Percentiles rank a stretch among this genome's conserved stretches.
Evolutionary conservation across 306 rosid species (phyloP).

Genomic region (Prunus padus): DNA sequence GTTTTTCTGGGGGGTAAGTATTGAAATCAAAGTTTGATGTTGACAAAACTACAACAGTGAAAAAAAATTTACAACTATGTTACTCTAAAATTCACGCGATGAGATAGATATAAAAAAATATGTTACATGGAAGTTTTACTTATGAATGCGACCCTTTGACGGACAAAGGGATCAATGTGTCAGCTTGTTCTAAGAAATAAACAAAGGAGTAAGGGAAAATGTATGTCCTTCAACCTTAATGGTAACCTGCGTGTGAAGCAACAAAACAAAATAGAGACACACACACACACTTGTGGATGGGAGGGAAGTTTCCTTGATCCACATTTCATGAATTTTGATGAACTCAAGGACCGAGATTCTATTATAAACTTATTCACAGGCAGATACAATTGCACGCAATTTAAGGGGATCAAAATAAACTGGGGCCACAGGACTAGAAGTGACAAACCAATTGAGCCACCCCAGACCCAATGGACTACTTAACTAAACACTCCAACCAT

Average conservation of each 20-base stretch:
- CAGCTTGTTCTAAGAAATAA: too few species aligned
- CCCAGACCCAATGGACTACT: not conserved
- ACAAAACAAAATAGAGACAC: not conserved
- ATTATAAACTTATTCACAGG: not conserved
- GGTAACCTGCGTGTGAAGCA: not conserved
- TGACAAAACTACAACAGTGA: too few species aligned
- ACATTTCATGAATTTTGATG: not conserved
- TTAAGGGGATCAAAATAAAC: not conserved
- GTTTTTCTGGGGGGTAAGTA: too few species aligned
- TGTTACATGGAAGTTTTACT: too few species aligned
- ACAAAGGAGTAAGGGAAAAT: too few species aligned
- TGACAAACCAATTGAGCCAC: not conserved
- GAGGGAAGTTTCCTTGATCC: not conserved
- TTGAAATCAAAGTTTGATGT: too few species aligned
- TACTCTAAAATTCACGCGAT: too few species aligned
- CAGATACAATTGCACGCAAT: not conserved
- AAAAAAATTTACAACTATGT: too few species aligned
- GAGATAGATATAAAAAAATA: too few species aligned
- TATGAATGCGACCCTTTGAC: too few species aligned
- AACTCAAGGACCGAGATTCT: slow-evolving; percentile 8
- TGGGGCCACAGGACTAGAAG: not conserved
- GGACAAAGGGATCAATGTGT: too few species aligned
- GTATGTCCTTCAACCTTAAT: too few species aligned
- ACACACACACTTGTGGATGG: not conserved
- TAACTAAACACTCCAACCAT: not conserved